Percentiles rank a stretch among this genome's conserved stretches.
These are phyloP conservation scores for Postia placenta DNA, from an alignment of 768 basidiomycete species.

Conservation along the genomic window DNA sequence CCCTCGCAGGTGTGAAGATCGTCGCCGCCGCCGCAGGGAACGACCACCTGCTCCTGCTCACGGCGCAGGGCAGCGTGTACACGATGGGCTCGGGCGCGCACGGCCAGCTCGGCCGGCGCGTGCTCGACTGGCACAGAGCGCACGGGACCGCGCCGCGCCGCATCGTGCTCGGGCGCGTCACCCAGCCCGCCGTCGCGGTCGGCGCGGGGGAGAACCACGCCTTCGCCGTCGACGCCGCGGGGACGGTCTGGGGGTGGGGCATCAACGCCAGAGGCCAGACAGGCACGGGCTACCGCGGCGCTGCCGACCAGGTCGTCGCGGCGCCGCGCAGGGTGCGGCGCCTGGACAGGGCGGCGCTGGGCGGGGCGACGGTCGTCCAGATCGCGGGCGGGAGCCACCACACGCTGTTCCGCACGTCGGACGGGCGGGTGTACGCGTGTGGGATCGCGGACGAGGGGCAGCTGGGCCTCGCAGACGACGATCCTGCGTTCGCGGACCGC, in stretches of 20 bases:
- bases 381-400: conserved; percentile 86
- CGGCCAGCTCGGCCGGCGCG: conserved; percentile 38
- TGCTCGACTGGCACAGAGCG: conserved; percentile 31
- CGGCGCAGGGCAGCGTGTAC: conserved; percentile 37
- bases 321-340: conserved; percentile 52
- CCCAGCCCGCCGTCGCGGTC: conserved; percentile 31
- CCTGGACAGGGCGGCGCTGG: conserved; percentile 52
- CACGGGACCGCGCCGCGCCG: conserved; percentile 37
- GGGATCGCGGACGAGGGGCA: conserved; percentile 79
- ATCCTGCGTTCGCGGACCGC: conserved; percentile 49
- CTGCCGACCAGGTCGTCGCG: conserved; percentile 30
- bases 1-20: conserved; percentile 15
- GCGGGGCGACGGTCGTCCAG: conserved; percentile 49
- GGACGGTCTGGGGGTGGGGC: conserved; percentile 44
- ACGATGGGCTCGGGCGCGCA: conserved; percentile 39
- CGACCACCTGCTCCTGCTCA: conserved; percentile 42
- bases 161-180: conserved; percentile 25
- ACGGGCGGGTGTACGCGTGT: conserved; percentile 77
- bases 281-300: conserved; percentile 19
- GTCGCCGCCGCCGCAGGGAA: conserved; percentile 35
- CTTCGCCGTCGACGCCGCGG: conserved; percentile 38
- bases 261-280: conserved; percentile 38
- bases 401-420: conserved; percentile 75
- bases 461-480: conserved; percentile 65
- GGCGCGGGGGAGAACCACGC: conserved; percentile 38